Conservation (phyloP, 2,329 filamentous ascomycete species). For the Pseudogymnoascus sp. region DNA sequence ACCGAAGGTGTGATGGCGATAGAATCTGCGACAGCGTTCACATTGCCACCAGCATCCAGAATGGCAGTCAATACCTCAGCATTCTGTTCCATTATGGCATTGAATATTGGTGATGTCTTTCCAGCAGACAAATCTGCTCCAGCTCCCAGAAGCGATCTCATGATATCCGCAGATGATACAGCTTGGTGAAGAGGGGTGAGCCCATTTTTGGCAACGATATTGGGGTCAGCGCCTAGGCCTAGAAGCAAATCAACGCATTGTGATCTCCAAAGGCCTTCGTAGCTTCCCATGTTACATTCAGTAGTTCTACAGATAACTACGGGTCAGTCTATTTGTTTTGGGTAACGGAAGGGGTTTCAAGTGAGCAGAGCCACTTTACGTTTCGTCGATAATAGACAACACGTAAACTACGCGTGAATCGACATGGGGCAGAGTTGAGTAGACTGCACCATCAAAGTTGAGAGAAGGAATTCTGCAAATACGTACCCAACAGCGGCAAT, state of each 20-base stretch:
- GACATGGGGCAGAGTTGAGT: too few species aligned
- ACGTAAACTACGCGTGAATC: too few species aligned
- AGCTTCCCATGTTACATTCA: too few species aligned
- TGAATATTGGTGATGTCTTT: constrained; percentile 15
- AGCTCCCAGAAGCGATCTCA: constrained; percentile 12
- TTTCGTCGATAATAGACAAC: too few species aligned
- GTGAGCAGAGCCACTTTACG: too few species aligned
- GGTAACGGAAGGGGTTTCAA: too few species aligned
- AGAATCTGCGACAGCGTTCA: neutral
- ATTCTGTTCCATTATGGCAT: constrained; percentile 13
- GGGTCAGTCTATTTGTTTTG: too few species aligned
- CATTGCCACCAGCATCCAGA: constrained; percentile 14
- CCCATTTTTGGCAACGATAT: constrained; percentile 13
- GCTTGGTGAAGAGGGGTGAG: constrained; percentile 16
- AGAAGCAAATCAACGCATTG: constrained; percentile 14
- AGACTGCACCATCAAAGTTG: neutral
- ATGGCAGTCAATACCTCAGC: constrained; percentile 13
- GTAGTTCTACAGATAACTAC: neutral
- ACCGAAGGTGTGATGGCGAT: neutral
- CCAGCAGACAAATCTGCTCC: constrained; percentile 15
- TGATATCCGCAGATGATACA: constrained; percentile 15
- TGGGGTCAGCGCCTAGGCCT: constrained; percentile 14
- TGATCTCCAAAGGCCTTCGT: constrained; percentile 10
- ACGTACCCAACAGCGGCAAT: constrained; percentile 12
- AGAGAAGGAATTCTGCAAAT: constrained; percentile 10